phyloP scores from a whole-genome alignment of 2,329 filamentous ascomycete species.

The Ophiocordyceps australis region DNA sequence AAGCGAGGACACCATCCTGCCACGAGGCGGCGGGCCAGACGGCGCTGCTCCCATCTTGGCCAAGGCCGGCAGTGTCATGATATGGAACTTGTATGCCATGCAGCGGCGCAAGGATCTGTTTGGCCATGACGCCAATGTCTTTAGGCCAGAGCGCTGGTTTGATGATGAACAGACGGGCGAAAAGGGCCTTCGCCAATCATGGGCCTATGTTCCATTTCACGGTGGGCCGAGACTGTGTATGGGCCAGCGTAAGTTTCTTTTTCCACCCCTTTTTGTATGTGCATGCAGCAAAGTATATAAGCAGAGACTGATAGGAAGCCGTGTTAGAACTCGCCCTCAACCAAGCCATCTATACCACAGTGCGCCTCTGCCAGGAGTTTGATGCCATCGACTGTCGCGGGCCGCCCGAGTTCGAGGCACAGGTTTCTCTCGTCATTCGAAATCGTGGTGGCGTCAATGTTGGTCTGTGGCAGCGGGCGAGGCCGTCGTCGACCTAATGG shows the following conservation, averaged over 20 bases:
- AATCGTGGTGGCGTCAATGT: background rate
- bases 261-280: background rate
- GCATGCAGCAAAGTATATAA: background rate
- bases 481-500: background rate
- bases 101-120: conserved; percentile 49
- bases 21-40: conserved; percentile 47
- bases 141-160: conserved; percentile 48
- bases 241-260: conserved; percentile 28
- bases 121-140: conserved; percentile 30
- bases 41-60: conserved; percentile 37
- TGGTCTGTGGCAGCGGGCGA: background rate
- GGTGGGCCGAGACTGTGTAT: conserved; percentile 57
- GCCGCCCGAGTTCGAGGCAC: background rate
- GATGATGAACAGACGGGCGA: background rate
- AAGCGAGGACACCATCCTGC: conserved; percentile 41
- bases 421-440: too few relatives aligned
- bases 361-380: background rate
- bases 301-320: too few relatives aligned
- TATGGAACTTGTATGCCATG: conserved; percentile 52
- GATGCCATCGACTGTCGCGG: background rate
- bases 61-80: conserved; percentile 41
- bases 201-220: conserved; percentile 61
- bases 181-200: conserved; percentile 9
- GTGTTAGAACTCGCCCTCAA: background rate
- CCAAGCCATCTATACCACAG: background rate